Percentiles rank a stretch among this genome's conserved stretches.
phyloP scores from a whole-genome alignment of 2,329 filamentous ascomycete species.

The Sporothrix variecibatus region DNA sequence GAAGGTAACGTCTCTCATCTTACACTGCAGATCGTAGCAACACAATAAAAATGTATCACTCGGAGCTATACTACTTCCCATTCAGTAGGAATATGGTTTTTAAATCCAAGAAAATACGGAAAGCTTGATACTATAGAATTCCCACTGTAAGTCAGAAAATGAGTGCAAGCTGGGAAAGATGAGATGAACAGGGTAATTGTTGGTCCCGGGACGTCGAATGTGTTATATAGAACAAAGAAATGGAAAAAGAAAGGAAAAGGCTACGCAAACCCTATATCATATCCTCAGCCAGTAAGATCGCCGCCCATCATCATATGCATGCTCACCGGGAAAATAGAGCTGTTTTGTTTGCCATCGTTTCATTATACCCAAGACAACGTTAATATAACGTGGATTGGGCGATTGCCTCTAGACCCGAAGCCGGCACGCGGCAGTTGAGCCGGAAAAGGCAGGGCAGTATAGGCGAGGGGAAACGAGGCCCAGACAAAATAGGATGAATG shows the following conservation, averaged over 20 bases:
- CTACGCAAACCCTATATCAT: slow-evolving; percentile 1
- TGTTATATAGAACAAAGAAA: not conserved
- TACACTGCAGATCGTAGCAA: not conserved
- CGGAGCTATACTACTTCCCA: not conserved
- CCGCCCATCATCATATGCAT: not conserved
- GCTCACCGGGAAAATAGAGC: not conserved
- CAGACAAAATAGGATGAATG: not conserved
- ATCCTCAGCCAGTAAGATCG: not conserved
- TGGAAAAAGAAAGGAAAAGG: not conserved
- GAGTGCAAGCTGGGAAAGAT: not conserved
- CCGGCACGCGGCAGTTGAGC: slow-evolving; percentile 20
- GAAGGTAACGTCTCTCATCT: not conserved
- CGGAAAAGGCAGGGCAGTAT: slow-evolving; percentile 3
- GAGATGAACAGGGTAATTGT: not conserved
- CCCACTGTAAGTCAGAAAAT: not conserved
- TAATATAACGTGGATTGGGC: not conserved
- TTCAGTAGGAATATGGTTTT: not conserved
- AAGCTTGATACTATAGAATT: not conserved
- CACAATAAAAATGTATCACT: not conserved
- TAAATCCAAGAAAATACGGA: not conserved
- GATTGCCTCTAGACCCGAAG: not conserved
- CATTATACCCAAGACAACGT: not conserved
- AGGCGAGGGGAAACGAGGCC: slow-evolving; percentile 2
- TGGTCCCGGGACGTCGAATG: not conserved
- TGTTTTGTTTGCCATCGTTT: not conserved